Conservation (phyloP, 2,329 filamentous ascomycete species). For the Coniochaeta sp. region DNA sequence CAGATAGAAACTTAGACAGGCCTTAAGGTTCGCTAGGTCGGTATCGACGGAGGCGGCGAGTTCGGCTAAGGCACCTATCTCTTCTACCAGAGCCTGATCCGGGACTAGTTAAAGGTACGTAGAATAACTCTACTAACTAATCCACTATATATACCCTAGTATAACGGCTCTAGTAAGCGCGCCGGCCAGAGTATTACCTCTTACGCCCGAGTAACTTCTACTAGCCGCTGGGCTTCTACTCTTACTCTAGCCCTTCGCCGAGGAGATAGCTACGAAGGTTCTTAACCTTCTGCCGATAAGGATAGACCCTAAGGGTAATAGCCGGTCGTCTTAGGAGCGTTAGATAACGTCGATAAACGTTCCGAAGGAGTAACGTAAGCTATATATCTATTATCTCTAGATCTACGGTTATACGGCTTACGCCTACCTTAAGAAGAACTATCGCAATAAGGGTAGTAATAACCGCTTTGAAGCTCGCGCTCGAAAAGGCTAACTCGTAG, state of each 20-base stretch:
- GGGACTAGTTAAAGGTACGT: neutral
- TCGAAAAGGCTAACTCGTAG: neutral
- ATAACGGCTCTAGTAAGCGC: neutral
- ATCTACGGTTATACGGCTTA: neutral
- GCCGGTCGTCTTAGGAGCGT: neutral
- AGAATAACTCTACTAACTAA: neutral
- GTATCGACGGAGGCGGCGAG: neutral
- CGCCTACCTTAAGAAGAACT: neutral
- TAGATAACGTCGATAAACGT: neutral
- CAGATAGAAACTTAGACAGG: neutral
- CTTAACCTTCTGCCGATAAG: neutral
- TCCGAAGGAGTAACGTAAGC: neutral
- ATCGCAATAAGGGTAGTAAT: neutral
- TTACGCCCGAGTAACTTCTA: neutral
- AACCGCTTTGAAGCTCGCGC: neutral
- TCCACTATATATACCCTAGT: neutral
- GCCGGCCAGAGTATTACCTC: neutral
- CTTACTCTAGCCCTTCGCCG: neutral
- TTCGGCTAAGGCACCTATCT: neutral
- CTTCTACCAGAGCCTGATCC: neutral
- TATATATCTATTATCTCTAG: neutral
- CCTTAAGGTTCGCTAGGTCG: neutral
- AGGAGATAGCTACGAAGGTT: neutral
- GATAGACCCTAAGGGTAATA: neutral
- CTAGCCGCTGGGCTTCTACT: neutral